phyloP scores from a whole-genome alignment of 306 rosid species.

The Urtica urens region DNA sequence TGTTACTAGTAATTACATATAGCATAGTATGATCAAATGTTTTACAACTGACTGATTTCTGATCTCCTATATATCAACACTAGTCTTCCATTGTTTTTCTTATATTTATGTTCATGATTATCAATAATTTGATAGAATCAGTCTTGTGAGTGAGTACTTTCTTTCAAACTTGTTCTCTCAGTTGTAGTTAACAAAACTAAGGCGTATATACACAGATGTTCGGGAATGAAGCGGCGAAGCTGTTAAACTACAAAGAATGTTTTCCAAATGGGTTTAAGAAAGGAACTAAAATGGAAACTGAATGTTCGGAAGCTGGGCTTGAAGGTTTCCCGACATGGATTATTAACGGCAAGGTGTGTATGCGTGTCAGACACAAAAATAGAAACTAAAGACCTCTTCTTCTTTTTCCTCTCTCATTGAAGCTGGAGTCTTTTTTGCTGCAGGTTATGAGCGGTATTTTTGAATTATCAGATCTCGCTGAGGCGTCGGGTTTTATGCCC shows the following conservation, averaged over 20 bases:
- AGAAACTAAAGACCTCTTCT: background rate
- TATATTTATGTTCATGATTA: no score
- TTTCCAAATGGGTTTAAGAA: conserved; percentile 69
- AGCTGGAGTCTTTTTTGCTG: conserved; percentile 8
- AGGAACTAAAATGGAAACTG: conserved; percentile 59
- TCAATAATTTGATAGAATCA: no score
- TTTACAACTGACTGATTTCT: no score
- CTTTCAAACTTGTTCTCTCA: no score
- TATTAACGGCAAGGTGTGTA: conserved; percentile 74
- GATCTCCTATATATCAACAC: no score
- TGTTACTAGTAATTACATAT: no score
- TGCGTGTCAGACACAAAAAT: no score
- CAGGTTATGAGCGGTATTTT: conserved; percentile 68
- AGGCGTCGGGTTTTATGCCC: conserved; percentile 35
- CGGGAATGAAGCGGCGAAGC: conserved; percentile 71
- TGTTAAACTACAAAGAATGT: conserved; percentile 78
- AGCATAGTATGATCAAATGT: no score
- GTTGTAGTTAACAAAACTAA: no score
- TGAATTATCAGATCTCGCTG: conserved; percentile 55
- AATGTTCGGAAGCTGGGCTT: conserved; percentile 50
- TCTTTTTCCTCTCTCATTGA: background rate
- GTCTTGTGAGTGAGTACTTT: no score
- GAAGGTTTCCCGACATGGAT: conserved; percentile 92
- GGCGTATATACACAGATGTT: no score
- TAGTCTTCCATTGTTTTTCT: no score